A percentile compares a stretch with the other conserved stretches of the same genome.
Conservation (phyloP, 2,329 filamentous ascomycete species). For the Annulohypoxylon truncatum region DNA sequence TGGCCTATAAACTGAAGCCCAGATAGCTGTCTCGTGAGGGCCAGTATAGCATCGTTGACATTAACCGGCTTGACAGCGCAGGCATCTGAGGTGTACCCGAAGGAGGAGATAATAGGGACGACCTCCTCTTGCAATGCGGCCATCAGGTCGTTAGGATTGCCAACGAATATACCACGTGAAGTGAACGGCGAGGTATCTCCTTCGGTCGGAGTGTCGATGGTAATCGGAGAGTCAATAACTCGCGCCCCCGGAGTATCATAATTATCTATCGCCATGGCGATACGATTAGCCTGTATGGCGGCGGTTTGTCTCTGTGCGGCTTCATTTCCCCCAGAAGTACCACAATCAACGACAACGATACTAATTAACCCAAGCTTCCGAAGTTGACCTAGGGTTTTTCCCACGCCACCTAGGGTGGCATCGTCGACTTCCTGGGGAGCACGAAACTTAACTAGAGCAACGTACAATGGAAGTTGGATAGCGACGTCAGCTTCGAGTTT, state of each 20-base stretch:
- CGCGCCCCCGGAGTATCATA: conserved; percentile 76
- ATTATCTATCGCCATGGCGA: conserved; percentile 79
- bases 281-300: conserved; percentile 74
- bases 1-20: conserved; percentile 66
- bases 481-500: conserved; percentile 58
- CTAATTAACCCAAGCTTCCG: conserved; percentile 83
- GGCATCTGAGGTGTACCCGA: conserved; percentile 57
- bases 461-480: conserved; percentile 62
- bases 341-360: conserved; percentile 83
- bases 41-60: conserved; percentile 74
- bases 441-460: conserved; percentile 88
- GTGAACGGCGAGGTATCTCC: conserved; percentile 49
- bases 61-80: conserved; percentile 56
- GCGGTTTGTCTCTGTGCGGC: conserved; percentile 58
- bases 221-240: conserved; percentile 70
- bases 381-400: conserved; percentile 85
- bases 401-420: conserved; percentile 77
- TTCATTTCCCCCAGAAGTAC: conserved; percentile 51
- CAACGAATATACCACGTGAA: conserved; percentile 54
- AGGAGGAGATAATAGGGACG: conserved; percentile 74
- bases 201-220: conserved; percentile 47
- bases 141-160: conserved; percentile 67
- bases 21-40: conserved; percentile 80
- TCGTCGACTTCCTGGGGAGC: conserved; percentile 78
- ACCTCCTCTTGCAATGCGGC: conserved; percentile 74